Evolutionary conservation across 2,329 filamentous ascomycete genomes (phyloP), one percentile per base, ranked within the genome.

Genomic region (Mollisia scopiformis): DNA sequence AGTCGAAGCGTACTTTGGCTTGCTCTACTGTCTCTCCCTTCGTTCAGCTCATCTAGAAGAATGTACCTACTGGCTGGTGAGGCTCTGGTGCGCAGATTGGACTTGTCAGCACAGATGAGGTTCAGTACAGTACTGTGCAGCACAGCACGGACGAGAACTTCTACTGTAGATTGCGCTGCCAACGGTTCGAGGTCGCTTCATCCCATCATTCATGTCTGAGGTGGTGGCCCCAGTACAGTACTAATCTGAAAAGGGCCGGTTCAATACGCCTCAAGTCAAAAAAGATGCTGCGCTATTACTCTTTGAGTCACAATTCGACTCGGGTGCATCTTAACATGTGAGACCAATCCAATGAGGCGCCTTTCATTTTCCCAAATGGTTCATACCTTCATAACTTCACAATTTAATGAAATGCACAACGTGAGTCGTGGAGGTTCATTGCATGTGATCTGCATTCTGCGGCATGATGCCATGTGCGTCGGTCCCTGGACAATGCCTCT

Each of bases 401-500:
- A 13, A 37, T 21, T 10, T 6, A 10, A 19, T 19, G 2, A 19
- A 2, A 43, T 43, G 39, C 16, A 43, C 16, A 19, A 21, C n/a
- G n/a, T 19, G 14, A 37, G 37, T 21, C n/a, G n/a, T 19, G 10
- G 39, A n/a, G n/a, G 6, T 19, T n/a, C n/a, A 37, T 37, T 23
- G n/a, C 39, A 43, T 43, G 30, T 51, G 49, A 31, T 30, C 49
- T 33, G 27, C 27, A 51, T 33, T n/a, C 27, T 51, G 49, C 49
- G 27, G 19, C 27, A 51, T 51, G 49, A 51, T 51, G 49, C 49
- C 49, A 49, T 31, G 28, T 21, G 14, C 25, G 49, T n/a, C 31
- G 49, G 49, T 51, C 28, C 49, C 49, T 33, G 47, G 30, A 21
- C 43, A 51, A 51, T n/a, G 49, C 49, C 46, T 49, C 46, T 16